These are phyloP conservation scores for Phytophthora megakarya DNA, from an alignment of 352 stramenopile genomes.

Conservation along the genomic window DNA sequence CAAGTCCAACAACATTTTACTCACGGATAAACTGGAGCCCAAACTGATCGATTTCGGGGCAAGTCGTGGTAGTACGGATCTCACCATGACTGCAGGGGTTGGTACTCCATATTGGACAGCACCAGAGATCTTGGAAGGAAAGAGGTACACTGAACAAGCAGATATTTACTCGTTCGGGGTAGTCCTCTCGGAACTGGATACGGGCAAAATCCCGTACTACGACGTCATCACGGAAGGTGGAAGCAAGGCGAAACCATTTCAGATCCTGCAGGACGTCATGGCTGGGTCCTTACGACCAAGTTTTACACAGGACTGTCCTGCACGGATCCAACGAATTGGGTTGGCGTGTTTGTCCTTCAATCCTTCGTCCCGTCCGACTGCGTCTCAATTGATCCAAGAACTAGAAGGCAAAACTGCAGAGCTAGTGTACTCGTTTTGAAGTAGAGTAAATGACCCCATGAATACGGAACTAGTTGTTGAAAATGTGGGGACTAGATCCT, in stretches of 20 bases:
- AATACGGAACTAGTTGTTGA: not conserved
- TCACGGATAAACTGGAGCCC: conserved; percentile 51
- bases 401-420: conserved; percentile 9
- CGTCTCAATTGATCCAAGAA: conserved; percentile 31
- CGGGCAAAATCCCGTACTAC: conserved; percentile 33
- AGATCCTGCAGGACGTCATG: conserved; percentile 49
- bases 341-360: conserved; percentile 35
- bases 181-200: conserved; percentile 43
- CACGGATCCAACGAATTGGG: conserved; percentile 32
- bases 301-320: conserved; percentile 48
- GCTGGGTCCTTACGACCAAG: conserved; percentile 41
- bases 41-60: not conserved
- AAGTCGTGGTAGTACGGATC: not conserved
- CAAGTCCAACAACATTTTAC: conserved; percentile 60
- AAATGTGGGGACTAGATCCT: not conserved
- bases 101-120: not conserved
- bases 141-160: not conserved
- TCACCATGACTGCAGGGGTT: not conserved
- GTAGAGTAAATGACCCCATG: not conserved
- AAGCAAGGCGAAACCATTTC: conserved; percentile 31
- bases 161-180: not conserved
- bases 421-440: not conserved
- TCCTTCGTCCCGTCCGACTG: conserved; percentile 35
- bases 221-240: conserved; percentile 24
- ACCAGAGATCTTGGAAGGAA: not conserved